Evolutionary conservation across 1,284 basidiomycete species (phyloP).

Genomic region (Apiotrichum mycotoxinovorans): DNA sequence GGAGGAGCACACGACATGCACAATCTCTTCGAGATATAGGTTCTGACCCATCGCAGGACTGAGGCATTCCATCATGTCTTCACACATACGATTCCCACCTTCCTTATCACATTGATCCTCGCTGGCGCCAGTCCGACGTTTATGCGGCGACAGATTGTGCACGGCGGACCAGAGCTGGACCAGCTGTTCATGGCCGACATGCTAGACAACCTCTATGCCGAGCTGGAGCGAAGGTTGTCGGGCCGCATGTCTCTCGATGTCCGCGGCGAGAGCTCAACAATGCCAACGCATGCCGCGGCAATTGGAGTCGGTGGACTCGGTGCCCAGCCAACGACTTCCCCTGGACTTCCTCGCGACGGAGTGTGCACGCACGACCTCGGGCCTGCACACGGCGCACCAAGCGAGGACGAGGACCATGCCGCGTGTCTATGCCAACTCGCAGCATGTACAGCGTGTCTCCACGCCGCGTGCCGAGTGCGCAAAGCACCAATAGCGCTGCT

Average conservation of each 20-base stretch:
- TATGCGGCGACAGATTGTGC: slow-evolving; percentile 46
- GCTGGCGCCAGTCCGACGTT: slow-evolving; percentile 41
- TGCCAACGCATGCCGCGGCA: slow-evolving; percentile 15
- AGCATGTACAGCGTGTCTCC: slow-evolving; percentile 38
- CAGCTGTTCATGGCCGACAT: slow-evolving; percentile 44
- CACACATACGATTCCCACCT: slow-evolving; percentile 44
- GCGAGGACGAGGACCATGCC: slow-evolving; percentile 36
- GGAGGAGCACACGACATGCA: no score
- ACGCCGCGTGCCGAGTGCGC: slow-evolving; percentile 25
- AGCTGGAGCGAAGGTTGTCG: slow-evolving; percentile 42
- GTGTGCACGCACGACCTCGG: slow-evolving; percentile 24
- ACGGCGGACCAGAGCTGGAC: slow-evolving; percentile 47
- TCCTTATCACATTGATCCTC: slow-evolving; percentile 48
- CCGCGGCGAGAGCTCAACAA: slow-evolving; percentile 17
- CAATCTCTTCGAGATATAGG: no score
- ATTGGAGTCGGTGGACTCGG: slow-evolving; percentile 22
- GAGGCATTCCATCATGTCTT: slow-evolving; percentile 51
- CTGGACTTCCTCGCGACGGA: slow-evolving; percentile 17
- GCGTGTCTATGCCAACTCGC: slow-evolving; percentile 43
- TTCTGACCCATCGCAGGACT: slow-evolving; percentile 31
- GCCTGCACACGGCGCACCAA: slow-evolving; percentile 15
- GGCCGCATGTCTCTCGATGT: slow-evolving; percentile 18
- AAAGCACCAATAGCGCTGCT: slow-evolving; percentile 36
- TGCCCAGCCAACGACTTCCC: slow-evolving; percentile 15
- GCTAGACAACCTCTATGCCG: slow-evolving; percentile 41